A percentile compares a stretch with the other conserved stretches of the same genome.
Evolutionary conservation across 164 flowering plant genomes (phyloP).

Genomic region (Euptelea pleiosperma): DNA sequence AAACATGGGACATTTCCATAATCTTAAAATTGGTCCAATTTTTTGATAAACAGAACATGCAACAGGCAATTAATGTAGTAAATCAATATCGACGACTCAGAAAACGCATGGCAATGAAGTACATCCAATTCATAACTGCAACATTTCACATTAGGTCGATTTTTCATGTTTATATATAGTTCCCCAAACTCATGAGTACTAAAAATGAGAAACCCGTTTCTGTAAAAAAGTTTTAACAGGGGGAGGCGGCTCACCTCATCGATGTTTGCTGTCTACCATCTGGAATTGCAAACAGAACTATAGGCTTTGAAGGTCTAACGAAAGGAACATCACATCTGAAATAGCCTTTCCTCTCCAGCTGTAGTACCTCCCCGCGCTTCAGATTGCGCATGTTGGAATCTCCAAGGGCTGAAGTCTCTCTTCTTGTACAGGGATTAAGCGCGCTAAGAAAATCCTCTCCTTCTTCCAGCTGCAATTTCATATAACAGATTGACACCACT

Average conservation of each 20-base stretch:
- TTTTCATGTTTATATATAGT: too few relatives aligned
- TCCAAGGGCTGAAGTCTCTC: conserved; percentile 64
- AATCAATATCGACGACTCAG: too few relatives aligned
- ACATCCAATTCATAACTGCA: too few relatives aligned
- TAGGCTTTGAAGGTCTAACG: conserved; percentile 59
- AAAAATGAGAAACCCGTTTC: too few relatives aligned
- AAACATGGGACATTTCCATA: too few relatives aligned
- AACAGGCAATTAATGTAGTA: too few relatives aligned
- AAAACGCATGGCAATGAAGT: too few relatives aligned
- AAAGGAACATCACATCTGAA: conserved; percentile 84
- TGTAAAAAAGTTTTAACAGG: too few relatives aligned
- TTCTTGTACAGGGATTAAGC: conserved; percentile 66
- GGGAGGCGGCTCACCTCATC: conserved; percentile 18
- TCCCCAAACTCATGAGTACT: too few relatives aligned
- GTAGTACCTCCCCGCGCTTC: conserved; percentile 74
- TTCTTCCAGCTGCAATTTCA: conserved; percentile 71
- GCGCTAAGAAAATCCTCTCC: conserved; percentile 78
- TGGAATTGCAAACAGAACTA: conserved; percentile 72
- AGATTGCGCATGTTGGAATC: conserved; percentile 84
- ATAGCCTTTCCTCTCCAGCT: conserved; percentile 94
- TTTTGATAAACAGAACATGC: too few relatives aligned
- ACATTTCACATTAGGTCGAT: too few relatives aligned
- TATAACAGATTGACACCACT: background rate
- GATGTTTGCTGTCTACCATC: conserved; percentile 67
- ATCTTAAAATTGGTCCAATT: too few relatives aligned